Evolutionary conservation across 1,284 basidiomycete genomes (phyloP), one percentile per base, ranked within the genome.

Genomic region (Tylopilus microsporus): DNA sequence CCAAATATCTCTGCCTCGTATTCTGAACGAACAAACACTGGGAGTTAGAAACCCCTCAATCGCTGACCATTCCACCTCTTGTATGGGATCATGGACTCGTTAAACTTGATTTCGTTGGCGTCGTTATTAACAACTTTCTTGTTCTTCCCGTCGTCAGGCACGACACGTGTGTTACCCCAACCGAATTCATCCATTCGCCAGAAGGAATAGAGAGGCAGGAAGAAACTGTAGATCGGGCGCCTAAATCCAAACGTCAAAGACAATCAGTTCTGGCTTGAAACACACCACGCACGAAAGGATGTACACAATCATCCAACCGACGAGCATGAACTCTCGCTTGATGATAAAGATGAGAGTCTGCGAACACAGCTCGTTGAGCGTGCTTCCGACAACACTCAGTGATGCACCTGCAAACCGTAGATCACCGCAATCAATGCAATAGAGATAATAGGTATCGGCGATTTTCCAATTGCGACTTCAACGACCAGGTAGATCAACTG

Each of bases 101-200:
- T 92, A 75, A 96, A 99, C 69, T 91, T 92, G 75, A 71, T 66
- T 11, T 98, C 96, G 58, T 95, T 94, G 60, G 93, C 94, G 55
- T 91, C 93, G 60, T 89, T 93, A 60, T 89, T 86, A 58, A 98
- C 79, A 48, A 98, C 84, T 77, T 96, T 98, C 84, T 97, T 98
- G 68, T 92, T 90, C 71, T 87, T 92, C 62, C 95, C 95, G 73
- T 99, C 97, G 57, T 95, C 95, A 55, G 98, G 89, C 60, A 99
- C 94, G 58, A 98, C 79, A 79, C 95, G 92, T 41, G 93, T 95
- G 74, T 92, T 95, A 83, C 94, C 96, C 96, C 94, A 98, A 74
- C 89, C 87, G 77, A 98, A 98, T 75, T 98, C 95, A 74, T 98
- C 95, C 94, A 98, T 98, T 73, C 92, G 91, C 96, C 97, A 99